These are phyloP conservation scores for Cryptosporidium xiaoi DNA, from an alignment of 169 alveolate genomes.

Conservation along the genomic window DNA sequence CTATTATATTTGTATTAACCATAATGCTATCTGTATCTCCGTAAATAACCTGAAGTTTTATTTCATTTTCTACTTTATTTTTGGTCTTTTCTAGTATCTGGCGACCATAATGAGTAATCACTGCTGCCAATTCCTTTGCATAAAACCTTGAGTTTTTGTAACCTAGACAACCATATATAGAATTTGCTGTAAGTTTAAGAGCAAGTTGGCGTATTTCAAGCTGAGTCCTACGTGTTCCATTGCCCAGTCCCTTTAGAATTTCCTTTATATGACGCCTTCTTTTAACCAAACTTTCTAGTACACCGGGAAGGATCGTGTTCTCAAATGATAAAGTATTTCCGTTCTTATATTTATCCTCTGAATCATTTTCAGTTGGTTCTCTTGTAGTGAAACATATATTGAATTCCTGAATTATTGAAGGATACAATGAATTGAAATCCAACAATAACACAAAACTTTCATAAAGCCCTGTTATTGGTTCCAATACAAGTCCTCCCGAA, in stretches of 20 bases:
- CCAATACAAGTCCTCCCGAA: slow-evolving; percentile 98
- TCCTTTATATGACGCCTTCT: slow-evolving; percentile 73
- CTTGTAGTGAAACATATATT: slow-evolving; percentile 98
- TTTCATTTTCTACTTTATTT: slow-evolving; percentile 90
- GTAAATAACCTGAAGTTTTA: slow-evolving; percentile 93
- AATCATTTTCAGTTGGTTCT: slow-evolving; percentile 77
- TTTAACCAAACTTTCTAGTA: slow-evolving; percentile 78
- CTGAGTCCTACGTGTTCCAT: slow-evolving; percentile 77
- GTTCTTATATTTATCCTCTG: slow-evolving; percentile 36
- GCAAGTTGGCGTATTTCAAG: slow-evolving; percentile 95
- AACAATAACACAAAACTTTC: slow-evolving; percentile 94
- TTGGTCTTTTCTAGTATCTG: slow-evolving; percentile 90
- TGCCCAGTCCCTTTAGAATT: slow-evolving; percentile 66
- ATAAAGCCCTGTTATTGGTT: slow-evolving; percentile 97
- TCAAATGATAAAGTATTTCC: slow-evolving; percentile 12
- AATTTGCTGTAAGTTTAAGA: slow-evolving; percentile 97
- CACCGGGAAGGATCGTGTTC: slow-evolving; percentile 78
- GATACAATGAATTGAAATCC: slow-evolving; percentile 99
- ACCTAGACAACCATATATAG: slow-evolving; percentile 99
- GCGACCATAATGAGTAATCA: slow-evolving; percentile 95
- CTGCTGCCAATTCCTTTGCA: slow-evolving; percentile 97
- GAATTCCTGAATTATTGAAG: slow-evolving; percentile 98
- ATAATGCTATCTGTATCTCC: slow-evolving; percentile 99
- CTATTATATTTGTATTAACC: slow-evolving; percentile 92
- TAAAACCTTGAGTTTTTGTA: slow-evolving; percentile 95